Base-by-base conservation (phyloP, 139 green algal genomes). In the Coelastrella sp. region DNA sequence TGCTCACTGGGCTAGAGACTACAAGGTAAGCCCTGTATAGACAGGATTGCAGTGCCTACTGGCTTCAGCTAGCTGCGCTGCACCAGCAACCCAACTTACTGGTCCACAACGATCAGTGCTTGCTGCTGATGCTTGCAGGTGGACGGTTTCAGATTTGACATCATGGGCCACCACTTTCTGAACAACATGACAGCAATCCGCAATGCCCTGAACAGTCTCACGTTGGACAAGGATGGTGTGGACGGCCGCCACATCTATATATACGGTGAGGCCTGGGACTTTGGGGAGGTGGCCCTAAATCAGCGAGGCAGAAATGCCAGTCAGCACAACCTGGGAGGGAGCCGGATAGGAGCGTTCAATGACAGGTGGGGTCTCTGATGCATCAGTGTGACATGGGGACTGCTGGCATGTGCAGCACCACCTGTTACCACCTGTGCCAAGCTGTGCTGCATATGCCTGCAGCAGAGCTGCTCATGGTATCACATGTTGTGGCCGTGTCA, bases 241-340 rank as follows among this genome's bases (percentile, higher is more conserved):
- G 93, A 97, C 63, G 96, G 96, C 6, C 90, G 68, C 19, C 78
- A 49, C 35, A 93, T 98, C 9, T 98, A 98, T 92, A 91, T 98
- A 73, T 99, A 99, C 90, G 97, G 96, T 56, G 97, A 99, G 91
- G 96, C 95, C 4, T 99, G 97, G 97, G 95, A 98, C 93, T 98
- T 98, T 95, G 97, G 95, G 19, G 97, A 99, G 95, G 95, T 98
- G 70, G 92, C 93, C 0, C 89, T 94, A 89, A 98, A 98, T 86
- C 89, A 93, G 82, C 92, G 96, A 7, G 96, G 97, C 10, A 85
- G 94, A 66, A 99, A 98, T 92, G 96, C 95, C 6, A 91, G 90
- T 12, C 96, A 98, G 92, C 91, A 96, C 82, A 99, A 99, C 94
- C 87, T 98, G 49, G 93, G 84, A 0, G 84, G 91, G 81, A 92